Base-by-base conservation (phyloP, 1,284 basidiomycete species). In the Afroboletus lepidellus region DNA sequence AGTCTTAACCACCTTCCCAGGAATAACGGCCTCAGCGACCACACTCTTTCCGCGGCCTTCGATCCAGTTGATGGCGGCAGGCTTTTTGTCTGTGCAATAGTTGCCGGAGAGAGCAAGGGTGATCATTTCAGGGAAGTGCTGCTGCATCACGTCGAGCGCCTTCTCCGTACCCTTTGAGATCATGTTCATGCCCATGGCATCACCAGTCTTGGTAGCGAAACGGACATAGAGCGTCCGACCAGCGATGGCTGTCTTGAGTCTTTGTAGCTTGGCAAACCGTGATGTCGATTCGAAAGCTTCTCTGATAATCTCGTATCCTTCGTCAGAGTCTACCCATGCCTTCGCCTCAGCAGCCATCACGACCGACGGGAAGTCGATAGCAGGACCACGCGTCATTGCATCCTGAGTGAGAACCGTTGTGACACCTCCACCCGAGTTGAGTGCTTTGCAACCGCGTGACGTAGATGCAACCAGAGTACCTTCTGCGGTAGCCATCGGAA, bases 161-260 rank as follows among this genome's bases (percentile, higher is more conserved):
- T 92, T 92, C 75, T 99, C 97, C 9, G 92, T 94, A 8, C 94
- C 94, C 73, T 96, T 96, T 24, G 87, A 90, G 67, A 94, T 93
- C 96, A 99, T 99, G 78, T 99, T 99, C 97, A 99, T 99, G 30
- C 96, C 96, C 96, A 99, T 99, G 27, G 96, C 97, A 67, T 99
- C 97, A 51, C 97, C 97, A 0, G 97, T 99, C 48, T 80, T 87
- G 53, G 94, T 98, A 43, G 91, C 91, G 66, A 99, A 98, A 44
- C 97, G 84, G n/a, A 98, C 87, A 70, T 89, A 99, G 36, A 99
- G 76, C 34, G 94, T 98, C 37, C 94, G 80, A 21, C 94, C 94
- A 2, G 94, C 94, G 66, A 96, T 76, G 1, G 87, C 89, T 45
- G 85, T 86, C 78, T 95, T 94, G 62, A 97, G 77, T 48, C 78